These are phyloP conservation scores for Tolypocladium ovalisporum DNA, from an alignment of 2,329 filamentous ascomycete species.

Conservation along the genomic window DNA sequence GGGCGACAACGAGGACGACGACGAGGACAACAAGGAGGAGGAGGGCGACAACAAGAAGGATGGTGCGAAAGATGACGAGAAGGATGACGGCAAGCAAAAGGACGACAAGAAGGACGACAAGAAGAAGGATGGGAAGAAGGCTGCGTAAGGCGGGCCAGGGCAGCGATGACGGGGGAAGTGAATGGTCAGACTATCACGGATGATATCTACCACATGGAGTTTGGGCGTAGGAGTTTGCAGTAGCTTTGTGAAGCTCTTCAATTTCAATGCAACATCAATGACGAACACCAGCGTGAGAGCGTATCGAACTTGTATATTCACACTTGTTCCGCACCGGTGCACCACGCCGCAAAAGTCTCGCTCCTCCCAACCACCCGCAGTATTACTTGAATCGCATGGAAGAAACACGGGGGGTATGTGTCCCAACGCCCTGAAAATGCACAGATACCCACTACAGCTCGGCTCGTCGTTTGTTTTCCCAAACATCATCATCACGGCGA, in stretches of 20 bases:
- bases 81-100: neutral
- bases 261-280: neutral
- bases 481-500: constrained; percentile 2
- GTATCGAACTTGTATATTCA: neutral
- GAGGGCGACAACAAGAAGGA: constrained; percentile 3
- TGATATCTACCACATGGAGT: neutral
- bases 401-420: constrained; percentile 19
- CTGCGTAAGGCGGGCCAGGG: neutral
- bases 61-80: neutral
- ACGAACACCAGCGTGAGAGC: neutral
- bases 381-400: constrained; percentile 7
- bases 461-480: neutral
- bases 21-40: constrained; percentile 4
- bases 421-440: constrained; percentile 23
- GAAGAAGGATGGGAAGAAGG: neutral
- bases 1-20: constrained; percentile 8
- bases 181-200: no score
- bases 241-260: neutral
- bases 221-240: neutral
- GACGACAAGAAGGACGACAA: neutral
- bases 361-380: neutral
- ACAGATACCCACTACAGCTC: constrained; percentile 6
- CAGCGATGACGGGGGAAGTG: neutral
- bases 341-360: neutral
- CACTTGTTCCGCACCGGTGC: neutral